phyloP scores from a whole-genome alignment of 331 rosid species.

The Erythrophleum ivorense region DNA sequence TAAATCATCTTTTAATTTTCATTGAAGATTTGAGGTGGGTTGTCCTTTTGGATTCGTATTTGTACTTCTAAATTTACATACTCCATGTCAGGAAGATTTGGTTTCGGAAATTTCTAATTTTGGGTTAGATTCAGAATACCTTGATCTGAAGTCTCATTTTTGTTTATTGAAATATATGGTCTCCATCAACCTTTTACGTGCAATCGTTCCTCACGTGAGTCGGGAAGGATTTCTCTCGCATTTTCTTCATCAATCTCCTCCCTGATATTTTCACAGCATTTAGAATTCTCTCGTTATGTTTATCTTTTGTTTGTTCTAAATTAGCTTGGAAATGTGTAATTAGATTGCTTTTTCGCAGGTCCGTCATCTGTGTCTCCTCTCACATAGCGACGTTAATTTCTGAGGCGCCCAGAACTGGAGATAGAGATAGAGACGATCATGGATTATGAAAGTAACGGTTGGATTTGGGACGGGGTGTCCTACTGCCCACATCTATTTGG shows the following conservation, averaged over 20 bases:
- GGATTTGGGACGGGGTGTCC: constrained; percentile 96
- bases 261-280: background rate
- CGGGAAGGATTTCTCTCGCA: constrained; percentile 5
- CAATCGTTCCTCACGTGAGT: constrained; percentile 22
- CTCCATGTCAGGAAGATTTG: background rate
- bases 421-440: constrained; percentile 37
- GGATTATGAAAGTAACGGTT: constrained; percentile 81
- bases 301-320: background rate
- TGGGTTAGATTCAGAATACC: constrained; percentile 47
- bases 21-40: constrained; percentile 40
- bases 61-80: constrained; percentile 8
- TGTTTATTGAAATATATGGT: constrained; percentile 8
- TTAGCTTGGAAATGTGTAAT: constrained; percentile 8
- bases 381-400: constrained; percentile 23
- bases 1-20: background rate
- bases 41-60: constrained; percentile 15
- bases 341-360: constrained; percentile 49
- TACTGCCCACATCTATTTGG: constrained; percentile 85
- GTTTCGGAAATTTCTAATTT: constrained; percentile 6
- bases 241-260: background rate
- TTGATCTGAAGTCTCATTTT: constrained; percentile 18
- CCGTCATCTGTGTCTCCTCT: constrained; percentile 74
- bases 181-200: constrained; percentile 29
- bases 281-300: background rate
- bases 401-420: background rate